Conservation (phyloP, 306 rosid species). For the Fragaria nilgerrensis region DNA sequence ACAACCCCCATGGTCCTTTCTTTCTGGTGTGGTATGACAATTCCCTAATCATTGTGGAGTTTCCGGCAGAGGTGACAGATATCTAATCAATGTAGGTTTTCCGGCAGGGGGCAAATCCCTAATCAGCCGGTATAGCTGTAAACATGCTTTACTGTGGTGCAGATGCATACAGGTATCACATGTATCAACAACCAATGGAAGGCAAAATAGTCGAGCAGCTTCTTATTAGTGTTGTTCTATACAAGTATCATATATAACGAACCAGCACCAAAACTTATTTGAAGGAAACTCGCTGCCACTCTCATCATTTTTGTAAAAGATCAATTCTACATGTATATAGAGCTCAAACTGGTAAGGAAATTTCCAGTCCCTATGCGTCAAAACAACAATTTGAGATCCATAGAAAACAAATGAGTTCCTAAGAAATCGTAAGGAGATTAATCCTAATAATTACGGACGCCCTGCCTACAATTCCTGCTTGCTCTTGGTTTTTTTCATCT, state of each 20-base stretch:
- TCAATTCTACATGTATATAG: conserved; percentile 16
- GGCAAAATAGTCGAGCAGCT: background rate
- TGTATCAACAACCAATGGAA: background rate
- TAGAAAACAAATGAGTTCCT: conserved; percentile 23
- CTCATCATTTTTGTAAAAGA: background rate
- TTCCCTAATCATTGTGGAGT: background rate
- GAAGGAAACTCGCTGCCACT: background rate
- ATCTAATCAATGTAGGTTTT: background rate
- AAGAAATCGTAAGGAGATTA: conserved; percentile 14
- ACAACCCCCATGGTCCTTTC: background rate
- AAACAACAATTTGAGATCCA: conserved; percentile 6
- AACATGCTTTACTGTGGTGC: background rate
- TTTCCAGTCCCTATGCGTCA: conserved; percentile 6
- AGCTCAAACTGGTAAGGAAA: conserved; percentile 14
- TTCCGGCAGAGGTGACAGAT: background rate
- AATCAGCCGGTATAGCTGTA: background rate
- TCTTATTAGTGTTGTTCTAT: background rate
- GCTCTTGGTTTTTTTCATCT: conserved; percentile 90
- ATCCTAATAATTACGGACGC: conserved; percentile 7
- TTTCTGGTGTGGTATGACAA: background rate
- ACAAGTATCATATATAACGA: background rate
- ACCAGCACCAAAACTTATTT: background rate
- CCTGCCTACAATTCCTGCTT: conserved; percentile 60
- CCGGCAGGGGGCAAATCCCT: background rate
- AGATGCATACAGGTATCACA: background rate